Conservation (phyloP, 371 early-diverging fungal genomes). For the Mortierella sp. region DNA sequence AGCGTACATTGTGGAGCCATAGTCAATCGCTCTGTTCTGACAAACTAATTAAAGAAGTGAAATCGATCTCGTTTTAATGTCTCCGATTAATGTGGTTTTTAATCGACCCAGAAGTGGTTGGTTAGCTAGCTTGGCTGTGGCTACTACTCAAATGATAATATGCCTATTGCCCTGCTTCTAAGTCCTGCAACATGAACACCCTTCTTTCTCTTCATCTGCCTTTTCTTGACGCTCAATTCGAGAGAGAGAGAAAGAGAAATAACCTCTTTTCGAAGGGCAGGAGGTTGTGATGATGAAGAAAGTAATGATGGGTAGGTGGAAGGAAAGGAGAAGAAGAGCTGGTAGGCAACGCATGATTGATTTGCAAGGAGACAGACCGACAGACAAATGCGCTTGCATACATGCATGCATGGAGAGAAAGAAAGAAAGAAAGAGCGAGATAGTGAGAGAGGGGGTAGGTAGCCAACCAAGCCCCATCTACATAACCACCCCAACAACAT, state of each 20-base stretch:
- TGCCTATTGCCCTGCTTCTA: neutral
- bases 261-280: neutral
- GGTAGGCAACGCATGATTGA: neutral
- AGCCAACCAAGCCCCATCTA: neutral
- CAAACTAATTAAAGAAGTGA: neutral
- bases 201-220: neutral
- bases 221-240: no score
- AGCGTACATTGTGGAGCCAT: neutral
- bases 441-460: neutral
- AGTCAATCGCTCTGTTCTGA: neutral
- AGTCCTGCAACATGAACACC: neutral
- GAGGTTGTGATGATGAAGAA: neutral
- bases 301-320: neutral
- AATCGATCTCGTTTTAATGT: neutral
- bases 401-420: neutral
- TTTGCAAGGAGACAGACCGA: neutral
- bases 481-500: neutral
- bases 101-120: neutral
- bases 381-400: no score
- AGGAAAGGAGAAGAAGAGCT: neutral
- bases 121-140: neutral
- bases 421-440: neutral
- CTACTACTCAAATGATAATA: neutral
- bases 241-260: no score
- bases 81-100: slow-evolving; percentile 13